Evolutionary conservation across 1,139 yeast species (phyloP).

Genomic region (Candida pseudoviswanathii): DNA sequence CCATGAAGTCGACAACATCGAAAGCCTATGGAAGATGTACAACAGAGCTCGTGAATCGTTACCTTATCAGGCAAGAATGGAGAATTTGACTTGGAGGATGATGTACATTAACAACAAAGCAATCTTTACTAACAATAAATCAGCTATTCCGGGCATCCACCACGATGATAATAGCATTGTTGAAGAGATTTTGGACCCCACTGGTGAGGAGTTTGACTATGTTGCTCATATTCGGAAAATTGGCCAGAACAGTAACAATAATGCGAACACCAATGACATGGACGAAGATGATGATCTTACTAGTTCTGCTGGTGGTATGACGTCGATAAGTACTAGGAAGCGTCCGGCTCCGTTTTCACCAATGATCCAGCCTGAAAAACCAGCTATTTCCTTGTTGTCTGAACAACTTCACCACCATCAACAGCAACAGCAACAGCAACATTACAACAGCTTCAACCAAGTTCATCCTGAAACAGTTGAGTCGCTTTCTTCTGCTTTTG

Average conservation of each 20-base stretch:
- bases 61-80: constrained; percentile 76
- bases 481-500: constrained; percentile 18
- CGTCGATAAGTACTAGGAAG: constrained; percentile 22
- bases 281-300: constrained; percentile 1
- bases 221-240: constrained; percentile 66
- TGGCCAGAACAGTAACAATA: constrained; percentile 31
- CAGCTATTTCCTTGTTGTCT: neutral
- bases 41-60: constrained; percentile 74
- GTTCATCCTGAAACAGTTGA: constrained; percentile 8
- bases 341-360: constrained; percentile 43
- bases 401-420: constrained; percentile 22
- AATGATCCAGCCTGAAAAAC: constrained; percentile 7
- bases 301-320: constrained; percentile 10
- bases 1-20: constrained; percentile 33
- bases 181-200: constrained; percentile 30
- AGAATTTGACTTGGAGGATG: constrained; percentile 84
- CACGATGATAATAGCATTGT: neutral
- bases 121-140: neutral
- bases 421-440: constrained; percentile 23
- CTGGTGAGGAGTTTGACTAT: constrained; percentile 62
- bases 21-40: constrained; percentile 79
- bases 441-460: neutral
- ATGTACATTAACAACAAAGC: constrained; percentile 58
- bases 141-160: neutral
- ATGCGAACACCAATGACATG: neutral